Conservation (phyloP, 2,329 filamentous ascomycete species). For the Macroventuria anomochaeta region DNA sequence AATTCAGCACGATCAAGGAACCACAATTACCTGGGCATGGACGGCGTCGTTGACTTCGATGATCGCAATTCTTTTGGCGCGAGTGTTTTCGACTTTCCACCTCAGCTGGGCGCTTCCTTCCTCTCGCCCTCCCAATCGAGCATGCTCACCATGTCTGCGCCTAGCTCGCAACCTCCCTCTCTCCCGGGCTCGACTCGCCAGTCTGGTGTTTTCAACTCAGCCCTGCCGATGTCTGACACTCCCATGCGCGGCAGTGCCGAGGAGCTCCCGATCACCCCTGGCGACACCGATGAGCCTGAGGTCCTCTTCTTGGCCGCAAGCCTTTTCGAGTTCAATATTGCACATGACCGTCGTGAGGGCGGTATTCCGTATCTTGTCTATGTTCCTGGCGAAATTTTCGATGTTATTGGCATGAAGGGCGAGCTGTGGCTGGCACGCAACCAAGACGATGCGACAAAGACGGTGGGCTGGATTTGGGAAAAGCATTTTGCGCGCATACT, state of each 20-base stretch:
- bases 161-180: slow-evolving; percentile 30
- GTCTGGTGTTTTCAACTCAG: slow-evolving; percentile 85
- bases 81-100: slow-evolving; percentile 33
- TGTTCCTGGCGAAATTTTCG: slow-evolving; percentile 78
- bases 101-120: slow-evolving; percentile 38
- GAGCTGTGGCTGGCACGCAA: slow-evolving; percentile 98
- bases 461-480: slow-evolving; percentile 98
- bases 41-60: slow-evolving; percentile 37
- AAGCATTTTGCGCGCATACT: slow-evolving; percentile 77
- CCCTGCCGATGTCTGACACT: slow-evolving; percentile 76
- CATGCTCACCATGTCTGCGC: slow-evolving; percentile 27
- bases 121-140: slow-evolving; percentile 30
- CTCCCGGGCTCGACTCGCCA: slow-evolving; percentile 57
- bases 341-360: slow-evolving; percentile 86
- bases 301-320: slow-evolving; percentile 91
- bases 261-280: slow-evolving; percentile 41
- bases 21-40: slow-evolving; percentile 33
- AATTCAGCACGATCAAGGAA: slow-evolving; percentile 30
- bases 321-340: slow-evolving; percentile 96
- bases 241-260: slow-evolving; percentile 34
- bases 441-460: slow-evolving; percentile 81
- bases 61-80: slow-evolving; percentile 25
- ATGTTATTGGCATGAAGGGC: slow-evolving; percentile 90
- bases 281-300: slow-evolving; percentile 65
- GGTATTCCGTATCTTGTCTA: slow-evolving; percentile 97